Conservation (phyloP, 2,329 filamentous ascomycete species). For the Colletotrichum sansevieriae region DNA sequence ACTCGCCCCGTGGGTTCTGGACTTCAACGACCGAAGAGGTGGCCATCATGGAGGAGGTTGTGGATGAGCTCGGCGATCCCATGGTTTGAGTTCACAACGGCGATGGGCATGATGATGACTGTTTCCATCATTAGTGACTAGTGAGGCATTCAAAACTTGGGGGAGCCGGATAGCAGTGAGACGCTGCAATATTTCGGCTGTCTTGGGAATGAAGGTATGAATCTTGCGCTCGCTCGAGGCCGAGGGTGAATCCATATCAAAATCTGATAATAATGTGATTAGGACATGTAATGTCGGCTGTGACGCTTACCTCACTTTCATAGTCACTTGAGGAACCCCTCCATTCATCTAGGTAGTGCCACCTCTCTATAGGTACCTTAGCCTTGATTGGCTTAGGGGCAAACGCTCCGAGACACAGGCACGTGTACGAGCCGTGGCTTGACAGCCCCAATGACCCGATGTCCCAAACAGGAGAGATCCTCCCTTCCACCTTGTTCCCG, state of each 20-base stretch:
- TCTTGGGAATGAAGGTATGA: too few relatives aligned
- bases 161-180: too few relatives aligned
- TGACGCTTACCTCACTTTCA: conserved; percentile 7
- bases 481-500: conserved; percentile 11
- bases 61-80: conserved; percentile 1
- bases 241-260: too few relatives aligned
- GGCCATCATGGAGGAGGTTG: conserved; percentile 11
- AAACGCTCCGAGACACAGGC: conserved; percentile 18
- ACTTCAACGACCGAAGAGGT: conserved; percentile 13
- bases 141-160: too few relatives aligned
- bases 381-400: not conserved
- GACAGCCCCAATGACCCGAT: not conserved
- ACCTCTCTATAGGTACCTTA: too few relatives aligned
- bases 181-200: too few relatives aligned
- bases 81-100: conserved; percentile 3
- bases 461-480: conserved; percentile 10
- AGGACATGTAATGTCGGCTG: not conserved
- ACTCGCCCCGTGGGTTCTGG: conserved; percentile 11
- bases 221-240: too few relatives aligned
- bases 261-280: too few relatives aligned
- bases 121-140: too few relatives aligned
- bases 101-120: too few relatives aligned
- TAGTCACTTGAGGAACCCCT: too few relatives aligned
- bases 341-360: too few relatives aligned
- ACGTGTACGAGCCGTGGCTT: conserved; percentile 24